phyloP scores from a whole-genome alignment of 495 filamentous ascomycete genomes.

The Podospora anserina region DNA sequence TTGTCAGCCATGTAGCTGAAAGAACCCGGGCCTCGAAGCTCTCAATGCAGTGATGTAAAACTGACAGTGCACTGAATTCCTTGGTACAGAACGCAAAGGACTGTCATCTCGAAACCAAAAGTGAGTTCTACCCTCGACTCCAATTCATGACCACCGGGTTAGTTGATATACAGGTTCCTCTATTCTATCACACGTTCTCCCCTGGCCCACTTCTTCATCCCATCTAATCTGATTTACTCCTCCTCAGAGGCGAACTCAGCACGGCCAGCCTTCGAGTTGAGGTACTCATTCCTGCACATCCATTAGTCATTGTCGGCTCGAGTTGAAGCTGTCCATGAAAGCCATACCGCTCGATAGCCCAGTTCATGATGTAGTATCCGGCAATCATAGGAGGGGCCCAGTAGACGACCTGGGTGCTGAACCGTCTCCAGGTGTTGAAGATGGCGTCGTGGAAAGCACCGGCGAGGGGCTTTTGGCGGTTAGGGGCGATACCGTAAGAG shows the following conservation, averaged over 20 bases:
- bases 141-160: not conserved
- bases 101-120: constrained; percentile 4
- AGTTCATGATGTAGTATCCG: constrained; percentile 76
- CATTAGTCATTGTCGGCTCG: constrained; percentile 16
- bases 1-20: not conserved
- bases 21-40: not conserved
- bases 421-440: constrained; percentile 63
- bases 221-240: constrained; percentile 35
- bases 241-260: constrained; percentile 50
- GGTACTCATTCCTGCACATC: constrained; percentile 73
- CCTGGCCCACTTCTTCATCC: not conserved
- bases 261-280: constrained; percentile 87
- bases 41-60: no score
- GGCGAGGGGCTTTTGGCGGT: constrained; percentile 57
- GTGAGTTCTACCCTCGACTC: constrained; percentile 21
- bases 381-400: constrained; percentile 70
- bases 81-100: not conserved
- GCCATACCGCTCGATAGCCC: constrained; percentile 78
- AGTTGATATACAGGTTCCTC: constrained; percentile 35
- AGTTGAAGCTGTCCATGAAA: not conserved
- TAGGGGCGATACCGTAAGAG: constrained; percentile 49
- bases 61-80: not conserved
- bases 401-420: constrained; percentile 72
- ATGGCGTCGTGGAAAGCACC: constrained; percentile 53
- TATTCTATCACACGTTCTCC: constrained; percentile 26